Evolutionary conservation across 345 rosid species (phyloP).

Genomic region (Citrus sinensis): DVS_A1.0 CM039163.1:32283001-32283500

Average conservation of each 20-base stretch:
- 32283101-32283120: too few species aligned
- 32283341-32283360: background rate
- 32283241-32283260: background rate
- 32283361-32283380: background rate
- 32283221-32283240: background rate
- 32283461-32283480: background rate
- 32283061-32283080: too few species aligned
- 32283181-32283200: background rate
- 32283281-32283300: background rate
- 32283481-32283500: constrained; percentile 57
- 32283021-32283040: too few species aligned
- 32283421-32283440: background rate
- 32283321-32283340: background rate
- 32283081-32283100: too few species aligned
- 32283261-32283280: background rate
- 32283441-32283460: background rate
- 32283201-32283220: background rate
- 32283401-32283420: background rate
- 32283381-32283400: background rate
- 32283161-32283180: background rate
- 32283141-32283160: background rate
- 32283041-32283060: too few species aligned
- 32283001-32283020: background rate
- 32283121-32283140: too few species aligned
- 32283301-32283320: background rate